Evolutionary conservation across 1,284 basidiomycete genomes (phyloP), one percentile per base, ranked within the genome.

Genomic region (Naganishia liquefaciens): DNA sequence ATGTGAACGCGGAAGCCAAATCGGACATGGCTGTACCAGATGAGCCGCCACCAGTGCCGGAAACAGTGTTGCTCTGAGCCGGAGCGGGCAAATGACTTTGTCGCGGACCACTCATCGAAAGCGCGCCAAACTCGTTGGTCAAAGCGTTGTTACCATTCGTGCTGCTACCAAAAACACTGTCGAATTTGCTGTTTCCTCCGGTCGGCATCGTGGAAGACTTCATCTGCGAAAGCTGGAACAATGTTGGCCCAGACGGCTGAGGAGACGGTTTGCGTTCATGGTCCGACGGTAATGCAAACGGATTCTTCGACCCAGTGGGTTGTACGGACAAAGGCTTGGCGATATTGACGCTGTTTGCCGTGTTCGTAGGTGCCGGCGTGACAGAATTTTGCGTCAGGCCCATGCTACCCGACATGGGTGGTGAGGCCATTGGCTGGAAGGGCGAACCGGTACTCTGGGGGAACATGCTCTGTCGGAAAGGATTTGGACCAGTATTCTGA

Each of bases 261-360:
- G 62, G 63, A 28, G 68, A 69, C n/a, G 70, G 72, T 37, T 60
- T 37, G 15, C 64, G 51, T 49, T 84, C 79, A n/a, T 87, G 79
- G 47, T 86, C 82, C 2, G 84, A 82, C 2, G 89, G 84, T 27
- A 87, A 85, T 7, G 93, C 93, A 72, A 99, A 99, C 0, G 95
- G 95, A 82, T 99, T 99, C 72, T 87, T 88, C 2, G 91, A 91
- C 21, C 95, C 94, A 1, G 95, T 99, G 77, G 89, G 87, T 76
- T 98, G 94, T 5, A 92, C 84, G 72, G 86, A 86, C n/a, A 98
- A 84, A 2, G 80, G 77, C 68, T 80, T 77, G 19, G 79, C 54
- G 62, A 69, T 52, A 62, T 66, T 37, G 60, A 64, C 52, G 62
- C 51, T 67, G 52, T 37, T 57, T 44, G 40, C 57, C 49, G 43